Conservation (phyloP, 345 rosid genomes). For the Lepidium didymum region DNA sequence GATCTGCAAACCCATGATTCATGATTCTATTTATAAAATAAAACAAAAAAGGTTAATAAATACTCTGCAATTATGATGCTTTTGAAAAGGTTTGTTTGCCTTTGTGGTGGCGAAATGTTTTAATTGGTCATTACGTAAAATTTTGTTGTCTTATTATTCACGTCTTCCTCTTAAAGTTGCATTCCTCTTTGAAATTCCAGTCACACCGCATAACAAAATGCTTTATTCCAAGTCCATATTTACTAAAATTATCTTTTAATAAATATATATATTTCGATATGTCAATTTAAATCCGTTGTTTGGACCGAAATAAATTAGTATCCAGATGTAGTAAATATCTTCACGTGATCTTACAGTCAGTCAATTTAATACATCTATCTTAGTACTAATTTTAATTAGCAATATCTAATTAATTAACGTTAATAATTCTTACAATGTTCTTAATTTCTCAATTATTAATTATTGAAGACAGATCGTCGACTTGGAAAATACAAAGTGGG, state of each 20-base stretch:
- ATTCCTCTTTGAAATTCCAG: neutral
- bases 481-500: constrained; percentile 16
- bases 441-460: neutral
- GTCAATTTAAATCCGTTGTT: neutral
- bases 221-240: neutral
- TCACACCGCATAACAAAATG: constrained; percentile 10
- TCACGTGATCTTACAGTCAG: constrained; percentile 16
- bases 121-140: constrained; percentile 17
- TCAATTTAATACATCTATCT: neutral
- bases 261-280: neutral
- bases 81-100: constrained; percentile 14
- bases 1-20: neutral
- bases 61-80: neutral
- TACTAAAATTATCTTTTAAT: neutral
- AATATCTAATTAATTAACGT: neutral
- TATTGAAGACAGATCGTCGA: constrained; percentile 8
- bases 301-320: neutral
- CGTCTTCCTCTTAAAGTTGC: constrained; percentile 23
- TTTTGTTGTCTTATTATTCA: constrained; percentile 5
- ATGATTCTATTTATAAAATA: neutral
- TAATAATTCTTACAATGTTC: neutral
- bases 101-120: constrained; percentile 17
- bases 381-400: no score
- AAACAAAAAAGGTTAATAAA: neutral
- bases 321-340: neutral